Evolutionary conservation across 306 rosid genomes (phyloP), one percentile per base, ranked within the genome.

Genomic region (Quercus rubra): DNA sequence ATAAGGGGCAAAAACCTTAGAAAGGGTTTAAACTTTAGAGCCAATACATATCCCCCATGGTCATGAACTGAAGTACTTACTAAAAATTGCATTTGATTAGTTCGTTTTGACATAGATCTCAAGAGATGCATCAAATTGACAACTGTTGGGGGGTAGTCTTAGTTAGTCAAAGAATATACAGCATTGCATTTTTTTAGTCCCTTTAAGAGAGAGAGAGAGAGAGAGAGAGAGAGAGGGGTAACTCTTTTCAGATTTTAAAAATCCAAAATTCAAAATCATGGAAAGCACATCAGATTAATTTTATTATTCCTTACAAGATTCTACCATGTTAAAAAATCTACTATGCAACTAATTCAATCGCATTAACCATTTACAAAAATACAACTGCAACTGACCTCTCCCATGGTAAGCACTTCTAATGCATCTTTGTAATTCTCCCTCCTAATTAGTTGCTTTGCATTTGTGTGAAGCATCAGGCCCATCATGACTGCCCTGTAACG

Each of bases 381-480:
- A 31, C 21, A 30, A 57, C 54, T 33, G 77, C 72, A 79, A 88
- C 87, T 69, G 43, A 91, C 99, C 95, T 94, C 99, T 77, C 93
- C 97, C 95, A 92, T 92, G 79, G 76, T 43, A 35, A 94, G 99
- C 76, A 94, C 91, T 86, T 92, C 92, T 46, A 94, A 88, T 4
- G 99, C 99, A 28, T 92, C 99, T 81, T 84, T 86, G 83, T 86
- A 94, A 27, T 85, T 90, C 75, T 85, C 78, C 83, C 56, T 85
- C 52, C 62, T 71, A 70, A 94, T 82, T 49, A 94, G 85, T 69
- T 84, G 90, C 84, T 92, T 94, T 56, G 86, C 99, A 70, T 89
- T 92, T 20, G 95, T 85, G 79, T 92, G 97, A 84, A 94, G 97
- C 97, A 92, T 92, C 86, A 94, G 80, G 78, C 97, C 99, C 97